Evolutionary conservation across 108 stramenopile genomes (phyloP).

Genomic region (Cyclotella sp.): DNA sequence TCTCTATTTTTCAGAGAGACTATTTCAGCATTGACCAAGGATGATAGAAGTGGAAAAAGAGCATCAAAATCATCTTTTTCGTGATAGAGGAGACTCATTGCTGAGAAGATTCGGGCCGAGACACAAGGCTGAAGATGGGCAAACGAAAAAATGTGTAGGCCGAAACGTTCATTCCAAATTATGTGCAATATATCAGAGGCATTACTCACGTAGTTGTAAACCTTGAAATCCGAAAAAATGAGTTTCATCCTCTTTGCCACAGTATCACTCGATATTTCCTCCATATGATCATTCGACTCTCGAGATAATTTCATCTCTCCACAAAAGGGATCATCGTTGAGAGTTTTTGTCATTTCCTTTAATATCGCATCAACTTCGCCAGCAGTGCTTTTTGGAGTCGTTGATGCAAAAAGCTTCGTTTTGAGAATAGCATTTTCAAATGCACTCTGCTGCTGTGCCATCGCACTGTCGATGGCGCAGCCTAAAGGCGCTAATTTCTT

Average conservation of each 20-base stretch:
- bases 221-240: constrained; percentile 33
- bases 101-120: constrained; percentile 53
- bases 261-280: constrained; percentile 17
- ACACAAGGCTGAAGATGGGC: constrained; percentile 42
- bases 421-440: background rate
- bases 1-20: constrained; percentile 42
- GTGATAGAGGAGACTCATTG: constrained; percentile 38
- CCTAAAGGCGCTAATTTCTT: background rate
- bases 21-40: constrained; percentile 52
- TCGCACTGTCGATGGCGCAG: background rate
- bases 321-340: background rate
- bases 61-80: constrained; percentile 25
- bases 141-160: background rate
- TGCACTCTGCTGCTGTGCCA: background rate
- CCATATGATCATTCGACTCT: constrained; percentile 5
- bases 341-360: background rate
- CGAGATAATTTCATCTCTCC: background rate
- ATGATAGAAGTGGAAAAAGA: constrained; percentile 32
- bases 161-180: background rate
- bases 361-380: background rate
- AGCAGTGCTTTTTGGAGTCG: background rate
- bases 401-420: background rate
- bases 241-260: constrained; percentile 31
- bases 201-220: constrained; percentile 39
- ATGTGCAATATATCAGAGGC: background rate